These are phyloP conservation scores for Thalassia testudinum DNA, from an alignment of 116 monocot genomes.

Conservation along the genomic window DNA sequence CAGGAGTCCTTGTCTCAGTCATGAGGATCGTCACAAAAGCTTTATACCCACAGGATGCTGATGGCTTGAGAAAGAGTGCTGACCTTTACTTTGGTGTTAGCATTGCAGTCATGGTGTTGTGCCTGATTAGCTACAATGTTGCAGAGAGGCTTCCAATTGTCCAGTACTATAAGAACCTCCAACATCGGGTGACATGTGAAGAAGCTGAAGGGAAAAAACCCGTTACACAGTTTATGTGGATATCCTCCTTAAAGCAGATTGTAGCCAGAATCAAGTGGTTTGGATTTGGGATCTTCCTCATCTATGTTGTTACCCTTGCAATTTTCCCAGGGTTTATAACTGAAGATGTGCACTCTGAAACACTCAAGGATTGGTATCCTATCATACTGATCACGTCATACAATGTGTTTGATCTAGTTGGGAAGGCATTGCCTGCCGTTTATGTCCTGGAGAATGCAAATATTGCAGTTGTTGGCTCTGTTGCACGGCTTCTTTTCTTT, in stretches of 20 bases:
- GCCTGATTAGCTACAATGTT: slow-evolving; percentile 16
- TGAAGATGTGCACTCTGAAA: slow-evolving; percentile 16
- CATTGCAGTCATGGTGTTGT: slow-evolving; percentile 9
- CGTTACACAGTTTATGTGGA: slow-evolving; percentile 2
- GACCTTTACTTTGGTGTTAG: slow-evolving; percentile 19
- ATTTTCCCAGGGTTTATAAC: slow-evolving; percentile 23
- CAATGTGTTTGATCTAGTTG: slow-evolving; percentile 23
- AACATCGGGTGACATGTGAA: background rate
- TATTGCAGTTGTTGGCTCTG: slow-evolving; percentile 4
- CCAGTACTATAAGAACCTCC: slow-evolving; percentile 13
- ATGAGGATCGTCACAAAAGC: slow-evolving; percentile 20
- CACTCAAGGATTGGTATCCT: slow-evolving; percentile 20
- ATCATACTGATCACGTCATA: slow-evolving; percentile 14
- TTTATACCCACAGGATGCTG: slow-evolving; percentile 11
- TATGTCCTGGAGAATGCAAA: slow-evolving; percentile 11
- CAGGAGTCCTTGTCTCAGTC: slow-evolving; percentile 18
- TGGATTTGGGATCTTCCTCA: slow-evolving; percentile 16
- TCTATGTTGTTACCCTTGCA: slow-evolving; percentile 20
- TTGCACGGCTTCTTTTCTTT: slow-evolving; percentile 17
- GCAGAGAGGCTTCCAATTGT: slow-evolving; percentile 14
- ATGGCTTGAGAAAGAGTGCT: slow-evolving; percentile 19
- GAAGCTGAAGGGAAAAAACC: slow-evolving; percentile 1
- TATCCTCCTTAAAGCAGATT: slow-evolving; percentile 13
- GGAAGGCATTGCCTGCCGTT: slow-evolving; percentile 14
- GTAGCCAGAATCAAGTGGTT: slow-evolving; percentile 10